Evolutionary conservation across 805 yeast species (phyloP), one percentile per base, ranked within the genome.

Genomic region (Lachancea quebecensis): DNA sequence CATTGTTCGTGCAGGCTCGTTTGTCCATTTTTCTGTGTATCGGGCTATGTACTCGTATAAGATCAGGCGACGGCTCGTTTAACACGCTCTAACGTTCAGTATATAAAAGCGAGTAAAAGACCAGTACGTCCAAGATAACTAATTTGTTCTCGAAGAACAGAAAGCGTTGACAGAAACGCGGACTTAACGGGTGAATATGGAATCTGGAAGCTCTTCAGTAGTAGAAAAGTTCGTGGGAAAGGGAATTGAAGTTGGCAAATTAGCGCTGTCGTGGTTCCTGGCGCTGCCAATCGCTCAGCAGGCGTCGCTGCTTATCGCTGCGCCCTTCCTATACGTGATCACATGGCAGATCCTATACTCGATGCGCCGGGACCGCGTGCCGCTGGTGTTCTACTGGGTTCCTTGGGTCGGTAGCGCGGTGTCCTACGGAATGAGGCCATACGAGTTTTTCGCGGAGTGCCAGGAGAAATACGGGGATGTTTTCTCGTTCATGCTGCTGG

Each of bases 371-470:
- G 95, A 88, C 66, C 73, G 95, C 45, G 95, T 80, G 10, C 99
- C 99, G 2, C 62, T 91, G 53, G 98, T 88, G 2, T 87, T 85
- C 59, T 82, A 93, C 70, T 82, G 89, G 84, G 72, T 93, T 49
- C 99, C 99, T 28, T 89, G 97, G 95, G 71, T 91, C 38, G 99
- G 99, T 39, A 82, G 93, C 32, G 95, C 97, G 34, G 77, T 85
- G 36, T 69, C 77, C 5, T 93, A 88, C 60, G 99, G 99, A 57
- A 85, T 82, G 83, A 83, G 84, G 52, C 99, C 99, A 14, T 93
- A 90, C 64, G 86, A 79, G 48, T 93, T 93, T 65, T 93, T 93
- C 58, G 83, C 77, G 51, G 71, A 73, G 35, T 83, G 90, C 66
- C 85, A 89, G 54, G 62, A 73, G 54, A 83, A 88, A 64, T 79